Conservation (phyloP, 352 stramenopile genomes). For the Elongisporangium anandrum region DNA sequence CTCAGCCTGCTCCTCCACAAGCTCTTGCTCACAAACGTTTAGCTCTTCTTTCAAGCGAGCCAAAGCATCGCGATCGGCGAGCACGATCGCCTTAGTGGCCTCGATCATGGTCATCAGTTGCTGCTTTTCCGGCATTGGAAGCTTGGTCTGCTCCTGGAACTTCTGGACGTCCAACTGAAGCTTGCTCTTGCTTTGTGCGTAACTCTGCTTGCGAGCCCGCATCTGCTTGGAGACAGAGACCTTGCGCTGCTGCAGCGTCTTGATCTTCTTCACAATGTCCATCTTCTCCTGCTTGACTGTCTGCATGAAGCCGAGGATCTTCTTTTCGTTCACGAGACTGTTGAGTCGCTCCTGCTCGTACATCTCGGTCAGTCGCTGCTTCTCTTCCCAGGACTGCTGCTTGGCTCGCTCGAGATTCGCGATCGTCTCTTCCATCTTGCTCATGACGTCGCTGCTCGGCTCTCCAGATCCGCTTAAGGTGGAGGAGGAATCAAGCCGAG, state of each 20-base stretch:
- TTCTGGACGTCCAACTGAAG: constrained; percentile 69
- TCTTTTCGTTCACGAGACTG: constrained; percentile 75
- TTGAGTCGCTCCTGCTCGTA: constrained; percentile 88
- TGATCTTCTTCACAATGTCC: constrained; percentile 88
- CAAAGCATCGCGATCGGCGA: constrained; percentile 58
- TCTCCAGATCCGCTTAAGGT: background rate
- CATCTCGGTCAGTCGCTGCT: constrained; percentile 73
- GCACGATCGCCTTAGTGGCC: constrained; percentile 45
- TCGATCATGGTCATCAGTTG: constrained; percentile 62
- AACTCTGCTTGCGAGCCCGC: constrained; percentile 69
- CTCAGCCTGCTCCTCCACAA: constrained; percentile 74
- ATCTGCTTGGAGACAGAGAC: constrained; percentile 69
- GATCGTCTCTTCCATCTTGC: constrained; percentile 85
- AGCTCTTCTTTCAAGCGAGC: constrained; percentile 55
- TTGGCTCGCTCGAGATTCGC: constrained; percentile 84
- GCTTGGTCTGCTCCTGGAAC: constrained; percentile 58
- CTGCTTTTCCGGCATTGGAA: constrained; percentile 44
- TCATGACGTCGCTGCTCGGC: constrained; percentile 41
- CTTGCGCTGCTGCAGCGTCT: constrained; percentile 80
- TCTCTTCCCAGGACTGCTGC: constrained; percentile 89
- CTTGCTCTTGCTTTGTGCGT: constrained; percentile 60
- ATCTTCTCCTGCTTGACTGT: constrained; percentile 90
- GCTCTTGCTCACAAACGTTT: constrained; percentile 49
- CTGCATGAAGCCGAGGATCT: constrained; percentile 87
- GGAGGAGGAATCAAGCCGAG: background rate